Evolutionary conservation across 352 stramenopile genomes (phyloP).

Genomic region (Globisporangium recalcitrans): DNA sequence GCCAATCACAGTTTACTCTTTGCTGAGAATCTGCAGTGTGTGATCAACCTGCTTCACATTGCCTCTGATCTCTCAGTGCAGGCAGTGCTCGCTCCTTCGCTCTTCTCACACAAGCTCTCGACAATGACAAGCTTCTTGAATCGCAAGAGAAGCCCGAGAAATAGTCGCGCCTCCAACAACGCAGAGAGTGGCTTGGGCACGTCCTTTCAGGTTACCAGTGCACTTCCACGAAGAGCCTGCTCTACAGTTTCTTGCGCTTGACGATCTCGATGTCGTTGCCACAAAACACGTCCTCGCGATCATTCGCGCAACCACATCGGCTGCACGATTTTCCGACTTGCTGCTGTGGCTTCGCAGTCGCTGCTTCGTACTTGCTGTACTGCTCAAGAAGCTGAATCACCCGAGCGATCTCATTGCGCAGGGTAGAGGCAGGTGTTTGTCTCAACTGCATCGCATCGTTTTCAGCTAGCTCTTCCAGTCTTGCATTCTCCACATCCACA

Average conservation of each 20-base stretch:
- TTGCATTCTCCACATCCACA: background rate
- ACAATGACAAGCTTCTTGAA: no score
- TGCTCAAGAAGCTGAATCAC: background rate
- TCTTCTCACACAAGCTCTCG: no score
- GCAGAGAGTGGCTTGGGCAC: no score
- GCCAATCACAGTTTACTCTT: background rate
- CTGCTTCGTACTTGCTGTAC: background rate
- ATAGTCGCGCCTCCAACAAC: no score
- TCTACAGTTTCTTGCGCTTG: background rate
- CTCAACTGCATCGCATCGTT: no score
- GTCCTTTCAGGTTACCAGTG: no score
- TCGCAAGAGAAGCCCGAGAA: no score
- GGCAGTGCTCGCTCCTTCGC: no score
- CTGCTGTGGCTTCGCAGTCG: background rate
- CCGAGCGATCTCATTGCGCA: background rate
- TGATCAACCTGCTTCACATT: background rate
- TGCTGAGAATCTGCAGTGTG: slow-evolving; percentile 1
- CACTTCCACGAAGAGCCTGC: no score
- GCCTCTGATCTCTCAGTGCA: no score
- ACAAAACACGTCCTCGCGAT: background rate
- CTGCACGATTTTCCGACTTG: background rate
- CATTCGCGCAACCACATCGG: background rate
- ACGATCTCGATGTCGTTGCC: background rate
- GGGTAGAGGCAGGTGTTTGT: background rate
- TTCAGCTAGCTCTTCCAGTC: background rate